Conservation (phyloP, 805 yeast genomes). For the Suhomyces sp. region DNA sequence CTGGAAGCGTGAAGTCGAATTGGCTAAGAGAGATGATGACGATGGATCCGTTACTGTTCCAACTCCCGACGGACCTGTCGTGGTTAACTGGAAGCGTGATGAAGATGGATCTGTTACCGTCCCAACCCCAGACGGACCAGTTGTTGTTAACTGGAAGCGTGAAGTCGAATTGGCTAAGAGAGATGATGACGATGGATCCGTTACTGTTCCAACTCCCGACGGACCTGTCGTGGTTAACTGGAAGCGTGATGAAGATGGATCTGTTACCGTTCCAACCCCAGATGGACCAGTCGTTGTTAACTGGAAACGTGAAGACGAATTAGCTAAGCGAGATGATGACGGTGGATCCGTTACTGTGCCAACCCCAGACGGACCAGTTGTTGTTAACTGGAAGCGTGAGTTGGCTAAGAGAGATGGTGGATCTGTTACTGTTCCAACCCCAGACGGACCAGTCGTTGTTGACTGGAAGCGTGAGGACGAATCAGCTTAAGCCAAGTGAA, state of each 20-base stretch:
- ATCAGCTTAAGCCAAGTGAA: not conserved
- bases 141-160: not conserved
- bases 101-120: too few species aligned
- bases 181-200: not conserved
- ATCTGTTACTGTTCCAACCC: too few species aligned
- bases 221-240: too few species aligned
- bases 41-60: not conserved
- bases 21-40: not conserved
- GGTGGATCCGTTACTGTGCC: not conserved
- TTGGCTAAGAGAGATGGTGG: too few species aligned
- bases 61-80: not conserved
- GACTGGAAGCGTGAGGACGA: not conserved
- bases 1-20: not conserved
- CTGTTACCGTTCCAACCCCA: too few species aligned
- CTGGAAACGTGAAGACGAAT: too few species aligned
- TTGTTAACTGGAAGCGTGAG: not conserved
- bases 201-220: not conserved
- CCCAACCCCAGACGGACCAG: not conserved
- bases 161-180: not conserved
- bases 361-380: not conserved
- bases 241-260: too few species aligned
- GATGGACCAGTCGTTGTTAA: too few species aligned
- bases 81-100: not conserved
- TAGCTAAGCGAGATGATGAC: not conserved
- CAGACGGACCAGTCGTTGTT: not conserved